Conservation (phyloP, 495 filamentous ascomycete genomes). For the Podospora didyma region DNA sequence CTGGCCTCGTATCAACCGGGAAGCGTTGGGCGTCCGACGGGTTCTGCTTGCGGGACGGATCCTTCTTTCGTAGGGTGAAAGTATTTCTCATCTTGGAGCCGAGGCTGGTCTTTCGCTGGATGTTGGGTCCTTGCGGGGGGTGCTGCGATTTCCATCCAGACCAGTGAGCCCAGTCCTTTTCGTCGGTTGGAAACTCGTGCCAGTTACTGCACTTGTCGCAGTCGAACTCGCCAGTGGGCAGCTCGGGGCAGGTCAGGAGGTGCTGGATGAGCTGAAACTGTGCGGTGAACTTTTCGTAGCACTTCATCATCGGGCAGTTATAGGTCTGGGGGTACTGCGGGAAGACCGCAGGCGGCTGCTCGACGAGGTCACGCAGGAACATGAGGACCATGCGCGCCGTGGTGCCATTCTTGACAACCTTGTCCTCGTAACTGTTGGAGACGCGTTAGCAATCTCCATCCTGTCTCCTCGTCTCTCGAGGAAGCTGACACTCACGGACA, state of each 20-base stretch:
- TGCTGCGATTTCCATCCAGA: slow-evolving; percentile 22
- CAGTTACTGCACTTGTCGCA: slow-evolving; percentile 31
- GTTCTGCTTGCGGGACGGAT: slow-evolving; percentile 15
- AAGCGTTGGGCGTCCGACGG: slow-evolving; percentile 3
- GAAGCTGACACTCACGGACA: slow-evolving; percentile 28
- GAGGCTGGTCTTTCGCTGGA: slow-evolving; percentile 28
- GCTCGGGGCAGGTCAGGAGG: slow-evolving; percentile 27
- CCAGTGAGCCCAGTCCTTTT: slow-evolving; percentile 35
- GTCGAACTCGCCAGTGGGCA: slow-evolving; percentile 26
- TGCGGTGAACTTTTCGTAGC: slow-evolving; percentile 17
- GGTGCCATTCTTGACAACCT: slow-evolving; percentile 26
- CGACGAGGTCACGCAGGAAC: slow-evolving; percentile 32
- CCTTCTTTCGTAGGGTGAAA: slow-evolving; percentile 22
- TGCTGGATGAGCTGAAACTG: slow-evolving; percentile 30
- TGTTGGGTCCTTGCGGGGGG: slow-evolving; percentile 1
- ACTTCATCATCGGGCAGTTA: slow-evolving; percentile 31
- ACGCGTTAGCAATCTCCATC: not conserved
- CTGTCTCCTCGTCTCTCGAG: too few species aligned
- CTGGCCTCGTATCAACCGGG: slow-evolving; percentile 10
- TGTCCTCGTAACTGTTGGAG: slow-evolving; percentile 27
- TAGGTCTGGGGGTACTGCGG: slow-evolving; percentile 21
- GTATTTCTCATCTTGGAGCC: slow-evolving; percentile 29
- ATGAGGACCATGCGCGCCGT: slow-evolving; percentile 31
- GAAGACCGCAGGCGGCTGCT: slow-evolving; percentile 14
- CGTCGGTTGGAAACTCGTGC: slow-evolving; percentile 31